Evolutionary conservation across 2,329 filamentous ascomycete genomes (phyloP), one percentile per base, ranked within the genome.

Genomic region (Botrytis squamosa): DNA sequence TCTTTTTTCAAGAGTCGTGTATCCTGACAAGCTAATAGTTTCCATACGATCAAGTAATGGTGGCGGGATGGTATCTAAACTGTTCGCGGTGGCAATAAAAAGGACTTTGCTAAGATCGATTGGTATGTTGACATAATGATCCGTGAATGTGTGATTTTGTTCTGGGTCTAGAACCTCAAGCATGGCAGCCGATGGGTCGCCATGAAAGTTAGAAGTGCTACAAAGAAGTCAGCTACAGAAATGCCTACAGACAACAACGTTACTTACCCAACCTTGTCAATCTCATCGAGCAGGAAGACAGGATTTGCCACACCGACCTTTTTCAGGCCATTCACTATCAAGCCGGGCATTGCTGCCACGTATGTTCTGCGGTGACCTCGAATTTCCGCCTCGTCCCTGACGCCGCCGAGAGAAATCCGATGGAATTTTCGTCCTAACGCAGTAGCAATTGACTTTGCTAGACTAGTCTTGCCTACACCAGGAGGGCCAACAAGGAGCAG

Each of bases 71-170:
- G 95, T 98, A 80, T 98, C 95, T 38, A 98, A 87, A 16, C 89
- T 94, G 83, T 99, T 99, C 64, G 96, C 96, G 0, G 96, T 99
- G 10, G 96, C 96, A 79, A 99, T 97, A 84, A 99, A 99, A 18
- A 99, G 87, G 36, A 99, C 93, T 83, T 97, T 98, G 84, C 94
- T 97, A 33, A 99, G 87, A 81, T 99, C 96, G 77, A 98, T 93
- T 0, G 96, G 95, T 76, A 98, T 94, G 80, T 95, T 95, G 81
- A 99, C 90, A 82, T 98, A 99, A 84, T 99, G 96, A 81, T 99
- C 96, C 44, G 91, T 93, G 84, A 99, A 99, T 16, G 90, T 92
- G 83, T 97, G 89, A 81, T 99, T 99, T 84, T 99, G 96, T 82
- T 99, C 96, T 0, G 96, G 96, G 80, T 99, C 96, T 64, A 99